These are phyloP conservation scores for Simplicillium aogashimaense DNA, from an alignment of 2,329 filamentous ascomycete species.

Conservation along the genomic window DNA sequence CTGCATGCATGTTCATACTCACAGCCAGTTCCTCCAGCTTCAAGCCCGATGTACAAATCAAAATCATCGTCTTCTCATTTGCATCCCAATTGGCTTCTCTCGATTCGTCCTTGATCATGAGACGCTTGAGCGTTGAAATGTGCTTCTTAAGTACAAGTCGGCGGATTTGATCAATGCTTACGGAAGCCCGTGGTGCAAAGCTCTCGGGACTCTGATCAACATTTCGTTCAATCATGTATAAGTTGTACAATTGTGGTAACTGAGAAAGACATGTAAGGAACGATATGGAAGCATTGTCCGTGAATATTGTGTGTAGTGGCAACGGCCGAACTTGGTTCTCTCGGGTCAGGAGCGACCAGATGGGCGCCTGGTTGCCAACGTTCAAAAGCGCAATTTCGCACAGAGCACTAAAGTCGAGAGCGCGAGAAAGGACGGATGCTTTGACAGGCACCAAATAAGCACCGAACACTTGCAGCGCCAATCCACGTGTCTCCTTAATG, in stretches of 20 bases:
- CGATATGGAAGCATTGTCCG: slow-evolving; percentile 47
- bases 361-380: slow-evolving; percentile 48
- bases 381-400: slow-evolving; percentile 50
- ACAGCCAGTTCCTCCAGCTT: slow-evolving; percentile 45
- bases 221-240: slow-evolving; percentile 48
- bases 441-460: slow-evolving; percentile 52
- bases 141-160: slow-evolving; percentile 48
- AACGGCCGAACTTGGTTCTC: slow-evolving; percentile 42
- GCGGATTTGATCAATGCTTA: slow-evolving; percentile 48
- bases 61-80: slow-evolving; percentile 40
- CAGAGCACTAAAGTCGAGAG: slow-evolving; percentile 47
- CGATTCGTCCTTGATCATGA: slow-evolving; percentile 51
- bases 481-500: slow-evolving; percentile 45
- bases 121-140: slow-evolving; percentile 37
- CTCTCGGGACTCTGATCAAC: slow-evolving; percentile 41
- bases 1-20: slow-evolving; percentile 40
- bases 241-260: slow-evolving; percentile 42
- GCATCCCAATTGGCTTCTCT: slow-evolving; percentile 43
- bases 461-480: slow-evolving; percentile 42
- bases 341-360: slow-evolving; percentile 48
- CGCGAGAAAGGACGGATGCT: slow-evolving; percentile 43
- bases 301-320: slow-evolving; percentile 47
- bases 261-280: slow-evolving; percentile 46
- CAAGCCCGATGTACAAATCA: slow-evolving; percentile 41
- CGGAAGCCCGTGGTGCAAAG: slow-evolving; percentile 37